Conservation (phyloP, 1,284 basidiomycete species). For the Cronartium quercuum region DNA sequence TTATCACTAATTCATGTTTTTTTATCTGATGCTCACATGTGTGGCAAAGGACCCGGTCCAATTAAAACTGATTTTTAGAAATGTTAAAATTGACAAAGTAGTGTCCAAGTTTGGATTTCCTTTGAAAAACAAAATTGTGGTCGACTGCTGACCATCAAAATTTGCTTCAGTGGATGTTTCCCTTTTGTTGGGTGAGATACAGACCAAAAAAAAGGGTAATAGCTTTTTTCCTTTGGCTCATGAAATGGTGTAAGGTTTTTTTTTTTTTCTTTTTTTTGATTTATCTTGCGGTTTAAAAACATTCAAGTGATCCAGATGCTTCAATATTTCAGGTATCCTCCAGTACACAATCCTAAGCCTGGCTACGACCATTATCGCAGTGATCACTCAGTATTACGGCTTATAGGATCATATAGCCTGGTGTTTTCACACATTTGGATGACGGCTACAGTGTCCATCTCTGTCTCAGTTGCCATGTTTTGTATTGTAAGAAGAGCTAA, state of each 20-base stretch:
- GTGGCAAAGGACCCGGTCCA: background rate
- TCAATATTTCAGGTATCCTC: constrained; percentile 60
- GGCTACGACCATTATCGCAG: constrained; percentile 59
- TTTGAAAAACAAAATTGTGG: constrained; percentile 58
- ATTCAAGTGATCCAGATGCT: background rate
- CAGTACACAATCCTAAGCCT: constrained; percentile 70
- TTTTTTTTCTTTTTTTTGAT: background rate
- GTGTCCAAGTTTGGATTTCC: background rate
- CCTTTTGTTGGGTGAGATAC: constrained; percentile 60
- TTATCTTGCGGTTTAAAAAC: background rate
- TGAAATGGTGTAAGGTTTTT: constrained; percentile 54
- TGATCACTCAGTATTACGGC: constrained; percentile 61
- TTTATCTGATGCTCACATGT: background rate
- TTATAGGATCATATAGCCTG: constrained; percentile 62
- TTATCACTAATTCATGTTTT: background rate
- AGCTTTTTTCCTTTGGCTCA: constrained; percentile 66
- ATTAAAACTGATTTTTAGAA: background rate
- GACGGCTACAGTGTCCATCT: constrained; percentile 60
- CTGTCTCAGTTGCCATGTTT: constrained; percentile 68
- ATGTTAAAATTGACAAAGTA: background rate
- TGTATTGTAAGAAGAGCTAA: constrained; percentile 47
- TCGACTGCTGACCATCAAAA: constrained; percentile 66
- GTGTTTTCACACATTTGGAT: constrained; percentile 67
- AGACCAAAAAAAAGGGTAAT: constrained; percentile 57
- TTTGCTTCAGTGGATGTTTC: constrained; percentile 64